Conservation (phyloP, 331 rosid species). For the Spiraea crenata region DNA sequence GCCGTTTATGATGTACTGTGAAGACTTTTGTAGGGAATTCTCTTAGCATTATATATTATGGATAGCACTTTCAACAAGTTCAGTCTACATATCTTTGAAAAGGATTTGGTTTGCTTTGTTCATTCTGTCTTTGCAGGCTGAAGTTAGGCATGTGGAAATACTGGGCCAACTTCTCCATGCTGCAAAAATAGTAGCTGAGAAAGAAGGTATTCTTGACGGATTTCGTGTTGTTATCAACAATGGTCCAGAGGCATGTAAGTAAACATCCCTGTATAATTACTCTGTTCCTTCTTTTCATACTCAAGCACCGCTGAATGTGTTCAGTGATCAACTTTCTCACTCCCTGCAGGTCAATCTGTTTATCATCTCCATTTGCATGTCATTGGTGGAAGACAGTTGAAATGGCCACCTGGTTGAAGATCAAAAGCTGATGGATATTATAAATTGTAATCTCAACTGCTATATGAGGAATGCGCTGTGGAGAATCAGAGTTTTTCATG, state of each 20-base stretch:
- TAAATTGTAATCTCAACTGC: too few relatives aligned
- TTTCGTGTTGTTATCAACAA: slow-evolving; percentile 83
- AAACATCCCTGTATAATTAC: slow-evolving; percentile 4
- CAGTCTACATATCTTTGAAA: neutral
- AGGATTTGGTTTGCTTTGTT: neutral
- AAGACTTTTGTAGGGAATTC: neutral
- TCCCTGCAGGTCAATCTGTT: slow-evolving; percentile 73
- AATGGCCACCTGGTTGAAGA: slow-evolving; percentile 80
- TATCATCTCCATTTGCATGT: slow-evolving; percentile 92
- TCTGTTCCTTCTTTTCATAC: neutral
- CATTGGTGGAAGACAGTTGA: slow-evolving; percentile 80
- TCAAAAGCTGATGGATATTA: slow-evolving; percentile 9
- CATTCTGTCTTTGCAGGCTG: slow-evolving; percentile 48
- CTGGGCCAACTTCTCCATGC: slow-evolving; percentile 75
- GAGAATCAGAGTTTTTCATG: neutral
- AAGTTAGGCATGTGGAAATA: slow-evolving; percentile 63
- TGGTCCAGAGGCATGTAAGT: slow-evolving; percentile 75
- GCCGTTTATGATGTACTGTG: neutral
- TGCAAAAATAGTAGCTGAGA: slow-evolving; percentile 76
- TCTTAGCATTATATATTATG: neutral
- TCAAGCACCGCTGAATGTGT: neutral
- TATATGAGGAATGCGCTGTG: neutral
- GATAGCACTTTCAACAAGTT: neutral
- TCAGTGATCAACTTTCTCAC: slow-evolving; percentile 8
- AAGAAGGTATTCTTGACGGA: slow-evolving; percentile 73